Evolutionary conservation across 257 asterid genomes (phyloP), one percentile per base, ranked within the genome.

Genomic region (Petunia axillaris): DNA sequence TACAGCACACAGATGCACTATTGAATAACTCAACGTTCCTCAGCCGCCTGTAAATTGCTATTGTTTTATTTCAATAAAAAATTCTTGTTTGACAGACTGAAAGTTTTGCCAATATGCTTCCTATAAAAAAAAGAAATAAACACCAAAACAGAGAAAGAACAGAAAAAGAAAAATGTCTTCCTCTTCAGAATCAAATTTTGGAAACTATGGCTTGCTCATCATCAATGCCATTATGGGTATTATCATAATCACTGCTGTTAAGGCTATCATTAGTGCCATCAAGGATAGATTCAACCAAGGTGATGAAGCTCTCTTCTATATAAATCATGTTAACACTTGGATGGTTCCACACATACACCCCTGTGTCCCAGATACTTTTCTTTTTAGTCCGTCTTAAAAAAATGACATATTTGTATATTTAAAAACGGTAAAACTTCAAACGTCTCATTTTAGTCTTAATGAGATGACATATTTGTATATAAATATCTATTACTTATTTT

Each of bases 271-370:
- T 36, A 65, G 15, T 65, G 2, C 40, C 74, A 65, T 70, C 76
- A 70, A 70, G 38, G 10, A 46, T 46, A 70, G 10, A 70, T 44
- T 68, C 13, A 70, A 70, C 37, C 76, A 70, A 70, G 58, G 76
- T 68, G 39, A 65, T 38, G 3, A 39, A 44, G 37, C 5, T 68
- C 0, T 68, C 57, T 44, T 68, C 0, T 44, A 0, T 40, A n/a
- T 25, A 25, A 25, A 25, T 44, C n/a, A 16, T 68, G 25, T 25
- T 25, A 25, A 25, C 25, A 25, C 25, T 25, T 25, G 25, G 25
- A 25, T 25, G 25, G 25, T 25, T 25, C 25, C 25, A 25, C 25
- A 25, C 25, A 25, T 25, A 25, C 25, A 25, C 25, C 25, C 25
- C 25, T 25, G 25, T 25, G 25, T 25, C 25, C 25, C 25, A 25